Base-by-base conservation (phyloP, 1,284 basidiomycete species). In the Flammula alnicola region DNA sequence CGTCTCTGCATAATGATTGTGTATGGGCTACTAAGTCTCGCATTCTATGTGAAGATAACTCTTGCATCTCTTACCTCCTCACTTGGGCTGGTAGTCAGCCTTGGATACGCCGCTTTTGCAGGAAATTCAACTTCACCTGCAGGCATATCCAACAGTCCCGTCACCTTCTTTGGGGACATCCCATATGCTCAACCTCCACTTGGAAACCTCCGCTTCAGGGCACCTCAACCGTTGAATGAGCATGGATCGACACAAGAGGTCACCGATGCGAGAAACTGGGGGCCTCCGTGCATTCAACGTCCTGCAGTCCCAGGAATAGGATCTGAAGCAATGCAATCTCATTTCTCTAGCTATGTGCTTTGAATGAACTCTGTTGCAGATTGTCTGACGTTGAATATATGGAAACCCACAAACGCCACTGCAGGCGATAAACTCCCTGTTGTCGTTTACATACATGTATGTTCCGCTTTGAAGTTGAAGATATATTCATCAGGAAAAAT, bases 141-240 rank as follows among this genome's bases (percentile, higher is more conserved):
- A 8, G 75, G 74, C 8, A 41, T 65, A 12, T 36, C 39, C 3
- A 64, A 69, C 36, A 64, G 67, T 1, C 60, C 70, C 14, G 74
- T 77, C 5, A 63, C 68, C 4, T 77, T 76, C 57, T 78, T 71
- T 55, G 74, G 74, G 5, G 65, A 63, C 17, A 74, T 79, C 11
- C 75, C 72, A 4, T 78, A 71, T 52, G 76, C 72, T 1, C 64
- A 74, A 44, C 71, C 76, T 7, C 77, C 77, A 4, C 47, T 77
- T 1, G 73, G 73, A 11, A 55, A 72, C 17, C 55, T 75, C 25
- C 68, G 75, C 6, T 78, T 71, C 52, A 60, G 72, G 33, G 72
- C 72, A 11, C 73, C 75, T 1, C 59, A 59, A 23, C 54, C 46
- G 23, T 56, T 77, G n/a, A 57, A 75, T 49, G 73, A 75, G 51